Conservation (phyloP, 2,329 filamentous ascomycete genomes). For the Coniochaeta sp. region DNA sequence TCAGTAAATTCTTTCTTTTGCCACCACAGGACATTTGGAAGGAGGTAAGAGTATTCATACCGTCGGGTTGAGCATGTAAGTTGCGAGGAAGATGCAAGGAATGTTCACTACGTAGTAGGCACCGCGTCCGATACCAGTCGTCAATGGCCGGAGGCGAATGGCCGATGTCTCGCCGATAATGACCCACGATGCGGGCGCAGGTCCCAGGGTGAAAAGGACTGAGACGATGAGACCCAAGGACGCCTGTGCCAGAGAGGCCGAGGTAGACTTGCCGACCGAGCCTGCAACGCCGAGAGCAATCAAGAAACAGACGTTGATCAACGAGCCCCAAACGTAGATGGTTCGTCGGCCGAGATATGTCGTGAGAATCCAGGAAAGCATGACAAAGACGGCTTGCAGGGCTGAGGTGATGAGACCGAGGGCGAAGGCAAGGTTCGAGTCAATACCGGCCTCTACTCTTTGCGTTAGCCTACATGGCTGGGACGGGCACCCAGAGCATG, state of each 20-base stretch:
- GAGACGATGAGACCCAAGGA: conserved; percentile 25
- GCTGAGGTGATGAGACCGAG: conserved; percentile 11
- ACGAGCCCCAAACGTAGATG: conserved; percentile 26
- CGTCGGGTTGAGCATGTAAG: conserved; percentile 27
- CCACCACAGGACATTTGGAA: too few species aligned
- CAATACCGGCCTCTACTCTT: background rate
- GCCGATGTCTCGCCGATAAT: conserved; percentile 41
- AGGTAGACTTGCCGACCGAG: too few species aligned
- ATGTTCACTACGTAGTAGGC: conserved; percentile 37
- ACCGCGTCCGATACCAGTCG: conserved; percentile 34
- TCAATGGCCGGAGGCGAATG: conserved; percentile 35
- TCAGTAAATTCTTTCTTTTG: too few species aligned
- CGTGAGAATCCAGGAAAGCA: conserved; percentile 28
- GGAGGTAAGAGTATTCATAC: too few species aligned
- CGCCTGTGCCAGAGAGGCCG: background rate
- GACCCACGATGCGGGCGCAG: conserved; percentile 36
- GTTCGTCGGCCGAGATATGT: conserved; percentile 30
- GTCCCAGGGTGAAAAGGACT: conserved; percentile 31
- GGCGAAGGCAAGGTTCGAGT: background rate
- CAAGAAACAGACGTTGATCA: conserved; percentile 4
- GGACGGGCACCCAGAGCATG: too few species aligned
- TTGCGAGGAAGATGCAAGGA: conserved; percentile 28
- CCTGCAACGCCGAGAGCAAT: too few species aligned
- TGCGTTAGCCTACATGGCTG: background rate
- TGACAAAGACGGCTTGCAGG: conserved; percentile 7